Conservation (phyloP, 129 eudicot genomes). For the Arctium lappa region DNA sequence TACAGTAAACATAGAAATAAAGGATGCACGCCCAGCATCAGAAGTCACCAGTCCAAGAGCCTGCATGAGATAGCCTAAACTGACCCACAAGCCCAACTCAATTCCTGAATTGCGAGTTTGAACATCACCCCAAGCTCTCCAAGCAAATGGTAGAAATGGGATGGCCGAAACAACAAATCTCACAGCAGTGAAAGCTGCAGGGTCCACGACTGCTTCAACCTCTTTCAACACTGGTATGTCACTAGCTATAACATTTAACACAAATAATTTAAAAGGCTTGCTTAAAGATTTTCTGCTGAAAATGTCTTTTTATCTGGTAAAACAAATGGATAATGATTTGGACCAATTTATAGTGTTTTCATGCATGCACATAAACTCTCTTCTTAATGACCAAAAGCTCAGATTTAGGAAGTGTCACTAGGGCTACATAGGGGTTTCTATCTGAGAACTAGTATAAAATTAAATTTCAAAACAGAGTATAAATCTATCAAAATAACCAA, state of each 20-base stretch:
- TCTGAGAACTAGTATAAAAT: neutral
- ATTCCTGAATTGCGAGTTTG: conserved; percentile 69
- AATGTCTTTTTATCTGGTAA: neutral
- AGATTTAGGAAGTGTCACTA: neutral
- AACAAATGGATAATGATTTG: neutral
- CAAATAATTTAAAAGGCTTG: neutral
- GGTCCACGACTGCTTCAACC: conserved; percentile 82
- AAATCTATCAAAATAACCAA: neutral
- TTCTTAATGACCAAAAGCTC: neutral
- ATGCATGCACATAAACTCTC: neutral
- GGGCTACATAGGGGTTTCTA: neutral
- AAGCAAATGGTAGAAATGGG: conserved; percentile 74
- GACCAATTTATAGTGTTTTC: neutral
- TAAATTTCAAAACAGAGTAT: neutral
- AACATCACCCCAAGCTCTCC: conserved; percentile 56
- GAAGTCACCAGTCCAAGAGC: conserved; percentile 89
- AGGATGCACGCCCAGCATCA: conserved; percentile 93
- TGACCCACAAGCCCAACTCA: conserved; percentile 89
- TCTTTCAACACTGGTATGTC: conserved; percentile 83
- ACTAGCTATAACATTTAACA: conserved; percentile 53
- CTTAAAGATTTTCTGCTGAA: conserved; percentile 5
- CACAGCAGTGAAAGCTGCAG: conserved; percentile 72
- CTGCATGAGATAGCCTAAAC: conserved; percentile 82
- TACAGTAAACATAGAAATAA: conserved; percentile 84
- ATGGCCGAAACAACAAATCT: conserved; percentile 74